phyloP scores from a whole-genome alignment of 805 yeast genomes.

The Nakazawaea molendinolei region DNA sequence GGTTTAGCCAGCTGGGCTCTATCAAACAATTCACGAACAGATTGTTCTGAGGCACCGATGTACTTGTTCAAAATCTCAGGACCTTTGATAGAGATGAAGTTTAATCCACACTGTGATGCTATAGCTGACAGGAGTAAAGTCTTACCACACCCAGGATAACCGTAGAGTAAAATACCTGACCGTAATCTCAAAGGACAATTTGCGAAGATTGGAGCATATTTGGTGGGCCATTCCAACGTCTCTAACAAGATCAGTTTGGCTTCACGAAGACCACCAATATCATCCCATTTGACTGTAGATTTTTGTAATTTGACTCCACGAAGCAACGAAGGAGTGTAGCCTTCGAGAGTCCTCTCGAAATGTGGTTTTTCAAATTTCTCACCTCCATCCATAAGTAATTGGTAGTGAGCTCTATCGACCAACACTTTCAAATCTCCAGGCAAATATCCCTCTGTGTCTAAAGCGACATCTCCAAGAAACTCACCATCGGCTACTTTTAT shows the following conservation, averaged over 20 bases:
- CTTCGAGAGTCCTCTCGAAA: conserved; percentile 53
- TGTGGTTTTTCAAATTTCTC: conserved; percentile 21
- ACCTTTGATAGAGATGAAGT: conserved; percentile 89
- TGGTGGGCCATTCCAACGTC: conserved; percentile 96
- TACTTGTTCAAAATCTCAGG: conserved; percentile 93
- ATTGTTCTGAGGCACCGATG: conserved; percentile 95
- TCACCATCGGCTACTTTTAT: conserved; percentile 32
- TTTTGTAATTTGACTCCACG: conserved; percentile 85
- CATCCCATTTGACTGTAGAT: conserved; percentile 70
- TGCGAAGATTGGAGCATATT: conserved; percentile 90
- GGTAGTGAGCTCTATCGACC: conserved; percentile 63
- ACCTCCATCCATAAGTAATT: conserved; percentile 22
- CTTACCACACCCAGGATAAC: conserved; percentile 98
- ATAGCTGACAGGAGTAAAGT: conserved; percentile 89
- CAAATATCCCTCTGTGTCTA: conserved; percentile 78
- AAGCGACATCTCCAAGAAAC: conserved; percentile 43
- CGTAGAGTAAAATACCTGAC: conserved; percentile 86
- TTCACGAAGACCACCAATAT: conserved; percentile 79
- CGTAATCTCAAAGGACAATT: conserved; percentile 81
- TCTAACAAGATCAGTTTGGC: conserved; percentile 75
- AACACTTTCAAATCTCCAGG: conserved; percentile 75
- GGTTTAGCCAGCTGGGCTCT: conserved; percentile 94
- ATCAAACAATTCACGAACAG: conserved; percentile 87
- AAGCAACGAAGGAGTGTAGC: conserved; percentile 72
- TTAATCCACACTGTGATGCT: conserved; percentile 88